Evolutionary conservation across 805 yeast species (phyloP).

Genomic region (Wickerhamiella musiphila): DNA sequence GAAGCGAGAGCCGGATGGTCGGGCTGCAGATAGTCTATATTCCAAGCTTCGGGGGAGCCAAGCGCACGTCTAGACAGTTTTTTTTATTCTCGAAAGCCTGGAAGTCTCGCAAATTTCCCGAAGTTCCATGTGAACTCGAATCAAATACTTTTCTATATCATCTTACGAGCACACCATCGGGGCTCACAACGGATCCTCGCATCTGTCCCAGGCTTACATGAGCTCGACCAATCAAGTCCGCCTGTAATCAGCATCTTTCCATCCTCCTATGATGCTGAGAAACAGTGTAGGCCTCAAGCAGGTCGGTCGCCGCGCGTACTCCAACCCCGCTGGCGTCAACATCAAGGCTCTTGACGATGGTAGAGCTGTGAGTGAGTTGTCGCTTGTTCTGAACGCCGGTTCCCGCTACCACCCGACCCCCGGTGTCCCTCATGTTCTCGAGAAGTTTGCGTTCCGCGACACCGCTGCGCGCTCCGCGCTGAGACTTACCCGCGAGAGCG

Average conservation of each 20-base stretch:
- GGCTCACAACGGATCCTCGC: no score
- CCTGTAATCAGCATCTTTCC: slow-evolving; percentile 1
- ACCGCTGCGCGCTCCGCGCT: slow-evolving; percentile 72
- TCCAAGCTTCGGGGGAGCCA: no score
- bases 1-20: no score
- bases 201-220: no score
- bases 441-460: slow-evolving; percentile 65
- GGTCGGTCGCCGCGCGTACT: slow-evolving; percentile 12
- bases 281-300: slow-evolving; percentile 4
- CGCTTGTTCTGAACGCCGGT: slow-evolving; percentile 68
- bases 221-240: no score
- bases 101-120: no score
- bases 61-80: no score
- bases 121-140: no score
- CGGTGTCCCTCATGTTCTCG: slow-evolving; percentile 73
- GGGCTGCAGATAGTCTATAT: no score
- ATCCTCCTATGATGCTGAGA: slow-evolving; percentile 1
- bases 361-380: slow-evolving; percentile 53
- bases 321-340: slow-evolving; percentile 18
- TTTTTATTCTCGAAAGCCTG: no score
- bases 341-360: slow-evolving; percentile 28
- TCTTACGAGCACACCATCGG: no score
- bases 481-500: slow-evolving; percentile 87
- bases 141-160: no score
- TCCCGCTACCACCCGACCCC: slow-evolving; percentile 50